These are phyloP conservation scores for Cryoendolithus antarcticus DNA, from an alignment of 2,329 filamentous ascomycete species.

Conservation along the genomic window DNA sequence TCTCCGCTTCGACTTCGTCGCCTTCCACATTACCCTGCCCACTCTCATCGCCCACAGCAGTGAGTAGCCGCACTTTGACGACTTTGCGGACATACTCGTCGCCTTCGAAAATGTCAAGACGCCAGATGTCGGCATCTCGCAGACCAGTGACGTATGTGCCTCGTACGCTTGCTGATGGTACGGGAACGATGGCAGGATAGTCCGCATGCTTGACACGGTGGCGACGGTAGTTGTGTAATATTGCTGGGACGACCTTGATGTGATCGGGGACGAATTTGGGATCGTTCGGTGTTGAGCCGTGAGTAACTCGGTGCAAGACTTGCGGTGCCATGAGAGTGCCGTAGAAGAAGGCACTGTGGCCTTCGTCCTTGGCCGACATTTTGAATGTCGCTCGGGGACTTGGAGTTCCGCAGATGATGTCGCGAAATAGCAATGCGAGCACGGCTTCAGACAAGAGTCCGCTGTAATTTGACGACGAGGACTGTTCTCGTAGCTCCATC, in stretches of 20 bases:
- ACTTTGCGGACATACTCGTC: constrained; percentile 49
- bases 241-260: constrained; percentile 58
- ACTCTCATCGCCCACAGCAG: constrained; percentile 15
- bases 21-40: constrained; percentile 23
- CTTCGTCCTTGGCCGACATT: neutral
- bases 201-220: constrained; percentile 56
- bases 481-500: too few relatives aligned
- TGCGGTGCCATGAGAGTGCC: constrained; percentile 69
- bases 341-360: constrained; percentile 51
- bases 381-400: neutral
- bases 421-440: too few relatives aligned
- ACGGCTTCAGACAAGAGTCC: too few relatives aligned
- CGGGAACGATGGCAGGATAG: constrained; percentile 65
- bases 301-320: constrained; percentile 76
- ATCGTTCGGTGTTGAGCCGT: constrained; percentile 43
- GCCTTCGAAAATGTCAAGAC: constrained; percentile 76
- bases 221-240: constrained; percentile 63
- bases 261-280: constrained; percentile 33
- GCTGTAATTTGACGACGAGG: too few relatives aligned
- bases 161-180: constrained; percentile 42
- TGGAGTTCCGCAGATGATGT: too few relatives aligned
- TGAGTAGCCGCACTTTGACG: constrained; percentile 24
- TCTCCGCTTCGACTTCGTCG: constrained; percentile 33
- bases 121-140: constrained; percentile 60
- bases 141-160: constrained; percentile 69